These are phyloP conservation scores for Metschnikowia orientalis DNA, from an alignment of 805 yeast species.

Conservation along the genomic window DNA sequence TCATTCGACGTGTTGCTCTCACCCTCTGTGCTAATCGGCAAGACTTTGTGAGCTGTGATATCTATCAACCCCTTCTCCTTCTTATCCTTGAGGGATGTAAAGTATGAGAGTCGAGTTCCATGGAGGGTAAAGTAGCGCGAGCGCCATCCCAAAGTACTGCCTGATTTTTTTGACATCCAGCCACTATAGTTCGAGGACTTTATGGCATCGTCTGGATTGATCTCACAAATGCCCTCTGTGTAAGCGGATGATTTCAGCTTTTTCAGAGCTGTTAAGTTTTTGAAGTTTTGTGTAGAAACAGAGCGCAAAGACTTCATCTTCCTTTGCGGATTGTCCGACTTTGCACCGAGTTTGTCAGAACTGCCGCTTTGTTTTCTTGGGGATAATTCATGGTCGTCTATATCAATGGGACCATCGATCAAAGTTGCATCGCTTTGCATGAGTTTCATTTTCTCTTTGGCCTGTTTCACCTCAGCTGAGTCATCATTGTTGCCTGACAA, in stretches of 20 bases:
- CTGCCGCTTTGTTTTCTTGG: constrained; percentile 30
- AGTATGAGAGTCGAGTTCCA: constrained; percentile 90
- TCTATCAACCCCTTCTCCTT: constrained; percentile 92
- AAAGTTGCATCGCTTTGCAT: constrained; percentile 10
- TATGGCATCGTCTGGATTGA: constrained; percentile 74
- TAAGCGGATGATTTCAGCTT: constrained; percentile 75
- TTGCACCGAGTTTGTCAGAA: constrained; percentile 32
- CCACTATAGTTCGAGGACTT: constrained; percentile 77
- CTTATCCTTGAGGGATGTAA: constrained; percentile 68
- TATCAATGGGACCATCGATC: constrained; percentile 24
- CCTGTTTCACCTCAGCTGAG: constrained; percentile 1
- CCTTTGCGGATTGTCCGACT: constrained; percentile 9
- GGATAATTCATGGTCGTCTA: constrained; percentile 30
- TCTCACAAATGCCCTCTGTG: constrained; percentile 77
- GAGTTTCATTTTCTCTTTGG: constrained; percentile 2
- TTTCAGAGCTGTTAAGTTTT: constrained; percentile 40
- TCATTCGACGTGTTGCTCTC: constrained; percentile 59
- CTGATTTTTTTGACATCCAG: constrained; percentile 90
- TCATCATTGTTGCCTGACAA: constrained; percentile 32
- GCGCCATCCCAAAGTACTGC: constrained; percentile 85
- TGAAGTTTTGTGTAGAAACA: constrained; percentile 49
- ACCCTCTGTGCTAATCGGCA: constrained; percentile 51
- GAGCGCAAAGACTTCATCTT: constrained; percentile 51
- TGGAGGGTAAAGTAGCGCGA: constrained; percentile 81
- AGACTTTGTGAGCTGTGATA: constrained; percentile 88